These are phyloP conservation scores for Aphanomyces cochlioides DNA, from an alignment of 352 stramenopile genomes.

Conservation along the genomic window DNA sequence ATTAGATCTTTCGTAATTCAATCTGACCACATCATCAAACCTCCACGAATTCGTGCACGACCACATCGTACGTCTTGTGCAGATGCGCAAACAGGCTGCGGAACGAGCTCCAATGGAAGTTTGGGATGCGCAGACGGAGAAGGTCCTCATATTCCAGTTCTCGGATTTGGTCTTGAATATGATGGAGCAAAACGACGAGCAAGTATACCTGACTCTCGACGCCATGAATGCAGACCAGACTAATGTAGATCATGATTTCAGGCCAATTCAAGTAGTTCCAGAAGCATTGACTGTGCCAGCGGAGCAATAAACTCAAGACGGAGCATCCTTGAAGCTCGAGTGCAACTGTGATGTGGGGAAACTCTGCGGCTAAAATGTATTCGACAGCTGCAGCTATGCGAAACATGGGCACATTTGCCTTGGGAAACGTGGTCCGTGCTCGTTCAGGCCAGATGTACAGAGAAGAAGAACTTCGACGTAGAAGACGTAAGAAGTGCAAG, in stretches of 20 bases:
- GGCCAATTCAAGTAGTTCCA: constrained; percentile 16
- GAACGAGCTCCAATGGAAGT: background rate
- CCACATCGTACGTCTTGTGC: background rate
- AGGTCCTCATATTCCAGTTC: background rate
- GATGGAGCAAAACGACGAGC: background rate
- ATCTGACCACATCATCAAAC: background rate
- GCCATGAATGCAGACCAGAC: constrained; percentile 8
- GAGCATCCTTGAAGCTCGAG: background rate
- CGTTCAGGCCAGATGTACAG: background rate
- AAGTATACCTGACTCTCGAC: background rate
- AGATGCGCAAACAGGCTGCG: constrained; percentile 1
- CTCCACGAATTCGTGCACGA: background rate
- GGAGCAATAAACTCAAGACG: constrained; percentile 1
- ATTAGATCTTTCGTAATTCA: constrained; percentile 30
- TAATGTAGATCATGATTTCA: constrained; percentile 16
- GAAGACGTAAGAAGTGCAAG: background rate
- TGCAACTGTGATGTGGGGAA: background rate
- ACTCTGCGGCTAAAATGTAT: background rate
- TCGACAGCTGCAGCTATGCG: constrained; percentile 18
- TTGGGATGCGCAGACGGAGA: background rate
- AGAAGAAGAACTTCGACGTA: background rate
- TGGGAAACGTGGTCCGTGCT: background rate
- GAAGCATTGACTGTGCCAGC: constrained; percentile 9
- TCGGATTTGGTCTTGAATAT: background rate
- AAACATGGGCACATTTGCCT: background rate